These are phyloP conservation scores for Cyberlindnera xylosilytica DNA, from an alignment of 805 yeast genomes.

Conservation along the genomic window DNA sequence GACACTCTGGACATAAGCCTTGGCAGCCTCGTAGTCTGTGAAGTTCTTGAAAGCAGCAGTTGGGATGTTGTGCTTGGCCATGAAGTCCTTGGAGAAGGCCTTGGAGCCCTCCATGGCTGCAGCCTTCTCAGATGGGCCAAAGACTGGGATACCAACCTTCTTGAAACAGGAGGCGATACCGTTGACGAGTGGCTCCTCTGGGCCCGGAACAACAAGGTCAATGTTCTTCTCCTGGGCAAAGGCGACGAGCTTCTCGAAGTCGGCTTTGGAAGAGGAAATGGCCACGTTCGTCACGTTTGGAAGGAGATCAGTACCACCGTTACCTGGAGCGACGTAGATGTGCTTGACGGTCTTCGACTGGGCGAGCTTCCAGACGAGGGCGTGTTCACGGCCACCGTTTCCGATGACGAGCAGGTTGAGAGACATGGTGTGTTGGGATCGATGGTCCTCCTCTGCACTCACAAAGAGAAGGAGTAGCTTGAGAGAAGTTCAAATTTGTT, in stretches of 20 bases:
- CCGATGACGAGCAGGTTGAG: conserved; percentile 83
- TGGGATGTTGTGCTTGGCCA: conserved; percentile 89
- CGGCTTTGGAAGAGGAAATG: conserved; percentile 58
- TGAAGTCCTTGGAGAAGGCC: conserved; percentile 88
- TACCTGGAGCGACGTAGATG: conserved; percentile 94
- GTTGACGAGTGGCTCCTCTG: conserved; percentile 98
- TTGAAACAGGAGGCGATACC: conserved; percentile 76
- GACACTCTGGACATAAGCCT: conserved; percentile 58
- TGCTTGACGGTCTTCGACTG: conserved; percentile 70
- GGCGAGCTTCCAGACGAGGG: conserved; percentile 85
- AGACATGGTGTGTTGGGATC: conserved; percentile 24
- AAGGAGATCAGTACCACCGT: conserved; percentile 78
- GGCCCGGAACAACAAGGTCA: conserved; percentile 89
- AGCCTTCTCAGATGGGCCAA: conserved; percentile 92
- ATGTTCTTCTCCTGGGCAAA: conserved; percentile 71
- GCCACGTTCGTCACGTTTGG: conserved; percentile 67
- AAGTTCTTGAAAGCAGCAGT: conserved; percentile 90
- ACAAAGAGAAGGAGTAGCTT: too few species aligned
- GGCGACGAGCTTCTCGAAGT: conserved; percentile 65
- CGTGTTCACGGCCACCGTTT: conserved; percentile 99
- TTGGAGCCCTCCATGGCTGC: conserved; percentile 97
- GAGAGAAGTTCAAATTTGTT: neutral
- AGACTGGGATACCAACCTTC: conserved; percentile 87
- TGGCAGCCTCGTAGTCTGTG: conserved; percentile 72
- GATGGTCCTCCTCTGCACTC: too few species aligned